These are phyloP conservation scores for Mortierella alpina DNA, from an alignment of 192 early-diverging fungal species.

Conservation along the genomic window DNA sequence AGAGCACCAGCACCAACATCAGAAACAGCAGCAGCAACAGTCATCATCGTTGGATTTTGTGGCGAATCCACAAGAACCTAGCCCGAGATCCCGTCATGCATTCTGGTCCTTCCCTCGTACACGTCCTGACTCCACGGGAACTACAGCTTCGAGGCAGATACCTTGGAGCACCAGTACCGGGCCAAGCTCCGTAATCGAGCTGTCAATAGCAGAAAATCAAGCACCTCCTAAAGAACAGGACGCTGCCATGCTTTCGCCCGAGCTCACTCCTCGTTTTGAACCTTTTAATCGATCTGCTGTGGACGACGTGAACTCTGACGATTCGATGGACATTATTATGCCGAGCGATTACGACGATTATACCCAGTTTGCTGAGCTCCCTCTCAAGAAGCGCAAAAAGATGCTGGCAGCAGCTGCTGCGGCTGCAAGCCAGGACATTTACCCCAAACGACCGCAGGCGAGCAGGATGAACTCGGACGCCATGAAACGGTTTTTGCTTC, in stretches of 20 bases:
- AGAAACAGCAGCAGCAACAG: constrained; percentile 8
- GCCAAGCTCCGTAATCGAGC: constrained; percentile 3
- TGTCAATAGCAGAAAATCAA: not conserved
- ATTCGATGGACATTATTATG: constrained; percentile 38
- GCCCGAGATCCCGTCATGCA: not conserved
- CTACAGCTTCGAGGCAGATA: constrained; percentile 1
- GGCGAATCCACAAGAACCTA: not conserved
- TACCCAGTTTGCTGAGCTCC: constrained; percentile 40
- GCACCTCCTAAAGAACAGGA: not conserved
- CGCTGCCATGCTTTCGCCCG: constrained; percentile 14
- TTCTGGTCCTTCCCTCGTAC: constrained; percentile 38
- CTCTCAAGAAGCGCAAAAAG: constrained; percentile 50
- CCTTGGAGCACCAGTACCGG: constrained; percentile 13
- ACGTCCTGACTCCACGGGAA: constrained; percentile 18
- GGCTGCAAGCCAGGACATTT: not conserved
- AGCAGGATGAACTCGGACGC: constrained; percentile 6
- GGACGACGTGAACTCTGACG: constrained; percentile 27
- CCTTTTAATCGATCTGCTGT: not conserved
- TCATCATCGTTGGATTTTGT: not conserved
- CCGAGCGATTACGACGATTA: constrained; percentile 43
- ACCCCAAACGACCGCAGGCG: constrained; percentile 14
- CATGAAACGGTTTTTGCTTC: constrained; percentile 36
- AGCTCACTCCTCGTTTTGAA: not conserved
- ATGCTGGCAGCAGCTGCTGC: constrained; percentile 13
- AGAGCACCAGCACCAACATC: constrained; percentile 1